Evolutionary conservation across 164 flowering plant genomes (phyloP).

Genomic region (Magnolia changhungtana): DNA sequence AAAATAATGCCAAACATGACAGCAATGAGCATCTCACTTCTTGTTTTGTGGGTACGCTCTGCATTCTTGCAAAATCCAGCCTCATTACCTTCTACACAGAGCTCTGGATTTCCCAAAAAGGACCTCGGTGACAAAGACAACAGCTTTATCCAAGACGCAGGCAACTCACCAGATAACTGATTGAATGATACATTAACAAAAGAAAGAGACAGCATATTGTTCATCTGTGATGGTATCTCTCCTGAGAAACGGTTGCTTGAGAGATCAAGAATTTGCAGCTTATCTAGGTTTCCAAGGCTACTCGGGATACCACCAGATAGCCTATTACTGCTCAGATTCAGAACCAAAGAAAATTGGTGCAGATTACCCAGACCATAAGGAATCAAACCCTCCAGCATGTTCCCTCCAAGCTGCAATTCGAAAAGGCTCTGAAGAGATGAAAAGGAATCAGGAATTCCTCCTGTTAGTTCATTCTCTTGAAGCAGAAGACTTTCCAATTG

Average conservation of each 20-base stretch:
- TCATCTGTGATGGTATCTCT: constrained; percentile 15
- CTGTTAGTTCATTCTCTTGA: constrained; percentile 27
- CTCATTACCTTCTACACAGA: constrained; percentile 5
- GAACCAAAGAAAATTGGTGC: constrained; percentile 11
- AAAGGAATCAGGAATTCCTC: constrained; percentile 25
- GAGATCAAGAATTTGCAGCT: constrained; percentile 12
- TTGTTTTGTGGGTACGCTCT: not conserved
- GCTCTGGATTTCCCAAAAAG: constrained; percentile 5
- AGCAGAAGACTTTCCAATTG: constrained; percentile 23
- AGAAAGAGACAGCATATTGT: constrained; percentile 21
- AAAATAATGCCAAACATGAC: not conserved
- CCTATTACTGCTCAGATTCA: constrained; percentile 4
- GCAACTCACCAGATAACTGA: constrained; percentile 9
- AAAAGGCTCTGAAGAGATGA: constrained; percentile 17
- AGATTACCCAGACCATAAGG: constrained; percentile 27
- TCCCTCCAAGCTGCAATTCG: constrained; percentile 32
- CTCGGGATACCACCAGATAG: no score
- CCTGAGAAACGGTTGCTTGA: constrained; percentile 25
- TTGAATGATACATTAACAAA: constrained; percentile 11
- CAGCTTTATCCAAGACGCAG: constrained; percentile 5
- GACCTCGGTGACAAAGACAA: constrained; percentile 7
- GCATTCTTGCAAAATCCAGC: not conserved
- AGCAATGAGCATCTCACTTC: no score
- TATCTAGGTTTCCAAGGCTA: no score
- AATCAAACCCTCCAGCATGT: constrained; percentile 26